Base-by-base conservation (phyloP, 2,329 filamentous ascomycete genomes). In the Dactylellina leptospora region DNA sequence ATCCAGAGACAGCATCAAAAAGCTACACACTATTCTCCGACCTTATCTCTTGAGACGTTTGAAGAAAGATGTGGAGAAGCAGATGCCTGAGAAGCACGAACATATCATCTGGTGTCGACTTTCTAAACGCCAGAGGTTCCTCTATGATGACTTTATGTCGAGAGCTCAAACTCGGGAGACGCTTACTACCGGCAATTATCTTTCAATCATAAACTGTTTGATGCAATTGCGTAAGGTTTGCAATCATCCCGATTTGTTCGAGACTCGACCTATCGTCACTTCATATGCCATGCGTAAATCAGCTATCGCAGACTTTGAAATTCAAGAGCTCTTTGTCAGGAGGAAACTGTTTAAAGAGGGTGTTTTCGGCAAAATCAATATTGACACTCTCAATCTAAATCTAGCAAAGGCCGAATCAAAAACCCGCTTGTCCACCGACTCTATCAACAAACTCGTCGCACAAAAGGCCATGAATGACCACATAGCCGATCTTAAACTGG, bases 141-240 rank as follows among this genome's bases (percentile, higher is more conserved):
- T 99, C 6, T 99, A 99, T 77, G 95, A 99, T 80, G 93, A 93
- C 1, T 99, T 97, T 80, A 87, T 99, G 82, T 92, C 91, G 30
- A 88, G 93, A 62, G 89, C 90, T 2, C 92, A 96, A 76, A 97
- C 95, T 0, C 88, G 92, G 74, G 90, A 92, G 70, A 97, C 93
- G 0, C 83, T 99, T 16, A 87, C 91, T 1, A 96, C 91, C 1
- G 95, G 95, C 25, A 99, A 97, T 77, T 97, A 97, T 79, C 87
- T 99, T 74, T 96, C 92, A 16, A 97, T 99, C 79, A 97, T 97
- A 81, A 96, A 97, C 79, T 97, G 96, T 80, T 82, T 99, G 55
- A 96, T 99, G 92, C 95, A 96, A 78, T 84, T 99, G 58, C 88
- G 95, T 51, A 97, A 97, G 79, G 96, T 99, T 55, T 99, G 95